Conservation (phyloP, 768 basidiomycete species). For the Hortiboletus campestris region DNA sequence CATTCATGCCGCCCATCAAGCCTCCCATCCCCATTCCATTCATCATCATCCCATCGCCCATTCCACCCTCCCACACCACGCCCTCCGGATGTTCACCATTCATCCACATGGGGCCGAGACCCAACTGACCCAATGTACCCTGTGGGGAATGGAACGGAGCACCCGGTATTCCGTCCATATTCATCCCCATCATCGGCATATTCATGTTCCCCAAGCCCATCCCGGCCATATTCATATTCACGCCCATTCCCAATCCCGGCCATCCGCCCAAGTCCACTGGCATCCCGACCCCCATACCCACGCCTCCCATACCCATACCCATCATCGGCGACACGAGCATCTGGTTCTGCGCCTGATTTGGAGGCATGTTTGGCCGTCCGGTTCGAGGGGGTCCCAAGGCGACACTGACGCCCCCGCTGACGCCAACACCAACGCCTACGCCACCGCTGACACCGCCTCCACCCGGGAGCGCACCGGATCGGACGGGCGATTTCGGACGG, state of each 20-base stretch:
- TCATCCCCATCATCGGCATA: slow-evolving; percentile 43
- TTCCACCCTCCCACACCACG: slow-evolving; percentile 38
- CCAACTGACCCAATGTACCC: slow-evolving; percentile 23
- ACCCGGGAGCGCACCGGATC: slow-evolving; percentile 32
- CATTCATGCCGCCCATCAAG: slow-evolving; percentile 34
- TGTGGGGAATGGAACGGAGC: slow-evolving; percentile 24
- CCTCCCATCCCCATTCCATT: slow-evolving; percentile 35
- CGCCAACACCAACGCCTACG: slow-evolving; percentile 20
- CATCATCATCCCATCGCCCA: slow-evolving; percentile 46
- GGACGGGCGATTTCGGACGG: slow-evolving; percentile 80
- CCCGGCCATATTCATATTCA: slow-evolving; percentile 38
- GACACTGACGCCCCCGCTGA: slow-evolving; percentile 21
- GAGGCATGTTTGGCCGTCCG: slow-evolving; percentile 13
- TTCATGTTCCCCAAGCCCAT: slow-evolving; percentile 41
- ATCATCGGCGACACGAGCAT: slow-evolving; percentile 41
- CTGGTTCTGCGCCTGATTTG: slow-evolving; percentile 23
- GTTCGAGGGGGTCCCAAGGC: slow-evolving; percentile 16
- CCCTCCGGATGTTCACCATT: slow-evolving; percentile 31
- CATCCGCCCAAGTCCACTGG: slow-evolving; percentile 34
- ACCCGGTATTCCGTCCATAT: slow-evolving; percentile 32
- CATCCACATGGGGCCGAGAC: slow-evolving; percentile 35
- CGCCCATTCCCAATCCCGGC: slow-evolving; percentile 38
- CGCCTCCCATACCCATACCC: slow-evolving; percentile 43
- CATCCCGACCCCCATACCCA: slow-evolving; percentile 39
- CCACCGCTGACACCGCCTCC: slow-evolving; percentile 28